Base-by-base conservation (phyloP, 225 moss, liverwort and hornwort genomes). In the Sphagnum tenellum region DNA sequence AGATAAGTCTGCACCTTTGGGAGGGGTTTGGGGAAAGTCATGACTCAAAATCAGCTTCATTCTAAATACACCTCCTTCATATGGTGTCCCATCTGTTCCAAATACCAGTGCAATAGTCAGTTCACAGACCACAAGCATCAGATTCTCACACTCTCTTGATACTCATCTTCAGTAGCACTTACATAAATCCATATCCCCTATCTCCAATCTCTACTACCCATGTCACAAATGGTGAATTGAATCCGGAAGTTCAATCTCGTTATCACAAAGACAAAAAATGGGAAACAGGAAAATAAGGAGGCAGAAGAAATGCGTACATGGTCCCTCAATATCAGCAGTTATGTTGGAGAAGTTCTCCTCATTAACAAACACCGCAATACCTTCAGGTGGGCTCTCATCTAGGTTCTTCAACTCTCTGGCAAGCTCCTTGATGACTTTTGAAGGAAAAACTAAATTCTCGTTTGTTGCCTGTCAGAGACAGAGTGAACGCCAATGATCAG, bases 291-390 rank as follows among this genome's bases (percentile, higher is more conserved):
- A 29, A 29, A 29, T 29, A 29, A 29, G 29, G 29, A 29, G 29
- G 29, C 29, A 29, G 29, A 66, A 4, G 11, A 60, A 8, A 14
- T 61, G 65, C 76, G 64, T 89, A 98, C 96, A 72, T 66, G 96
- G 96, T 66, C 96, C 96, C 67, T 90, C 96, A 58, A 98, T 98
- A 71, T 98, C 96, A 4, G 96, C 96, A 72, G 79, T 89, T 5
- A 98, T 89, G 64, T 90, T 98, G 55, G 96, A 92, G 74, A 98
- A 92, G 58, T 92, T 98, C 49, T 98, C 96, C 74, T 98, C 92
- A 61, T 98, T 92, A 66, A 92, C 89, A 69, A 88, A 70, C 3
- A 98, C 96, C 73, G 87, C 88, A 59, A 98, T 98, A 69, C 92
- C 96, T 72, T 98, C 96, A 1, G 96, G 96, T 58, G 96, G 92